Base-by-base conservation (phyloP, 352 stramenopile species). In the Aphanomyces cochlioides region DNA sequence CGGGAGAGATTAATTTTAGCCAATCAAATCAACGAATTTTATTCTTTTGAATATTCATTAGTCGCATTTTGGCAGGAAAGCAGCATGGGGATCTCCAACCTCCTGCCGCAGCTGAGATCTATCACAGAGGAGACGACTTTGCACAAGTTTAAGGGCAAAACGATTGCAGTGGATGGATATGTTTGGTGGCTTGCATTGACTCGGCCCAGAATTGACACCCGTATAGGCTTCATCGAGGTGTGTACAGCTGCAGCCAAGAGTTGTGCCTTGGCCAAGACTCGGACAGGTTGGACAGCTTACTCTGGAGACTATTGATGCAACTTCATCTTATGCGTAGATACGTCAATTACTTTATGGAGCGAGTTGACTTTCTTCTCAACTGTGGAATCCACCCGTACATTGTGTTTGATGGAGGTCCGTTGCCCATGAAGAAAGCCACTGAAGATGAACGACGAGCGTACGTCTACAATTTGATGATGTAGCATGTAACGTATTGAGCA, bases 151-250 rank as follows among this genome's bases (percentile, higher is more conserved):
- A 76, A 66, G 34, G 83, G 82, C 57, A 71, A 81, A 53, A 92
- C 85, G 56, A 77, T 92, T 63, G 85, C 85, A 13, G 85, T 92
- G 45, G 85, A 92, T 71, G 85, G 83, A 73, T 92, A 95, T 76
- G 90, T 82, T 78, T 95, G 87, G 87, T 95, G 61, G 21, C 76
- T 74, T 12, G 4, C 3, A 5, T 53, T n/a, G 60, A 13, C 2
- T 3, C n/a, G 41, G 36, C 43, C 38, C 47, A 66, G 8, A 17
- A 37, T 36, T 37, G 15, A 43, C 7, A 8, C 37, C 1, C 17
- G 37, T 47, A 8, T 63, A 94, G 86, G 86, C 80, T 94, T 17
- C 86, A 94, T 48, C 86, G 86, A 34, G 86, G 82, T 15, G 90
- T 91, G 36, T 90, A 87, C 72, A 79, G 74, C 12, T 91, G 84